phyloP scores from a whole-genome alignment of 2,329 filamentous ascomycete species.

The Penicillium sp. region DNA sequence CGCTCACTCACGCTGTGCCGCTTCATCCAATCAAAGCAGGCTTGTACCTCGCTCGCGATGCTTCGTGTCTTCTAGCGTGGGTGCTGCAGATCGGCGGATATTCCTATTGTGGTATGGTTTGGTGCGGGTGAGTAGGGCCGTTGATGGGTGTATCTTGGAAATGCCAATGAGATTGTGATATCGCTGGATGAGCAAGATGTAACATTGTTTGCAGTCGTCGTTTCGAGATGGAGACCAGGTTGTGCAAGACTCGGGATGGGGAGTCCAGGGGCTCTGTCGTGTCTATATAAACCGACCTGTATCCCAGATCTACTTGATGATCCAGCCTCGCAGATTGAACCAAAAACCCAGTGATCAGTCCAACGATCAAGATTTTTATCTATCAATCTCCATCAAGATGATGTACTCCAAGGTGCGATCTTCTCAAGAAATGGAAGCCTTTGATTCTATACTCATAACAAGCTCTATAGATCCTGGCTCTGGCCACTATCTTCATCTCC shows the following conservation, averaged over 20 bases:
- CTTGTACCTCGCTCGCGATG: constrained; percentile 8
- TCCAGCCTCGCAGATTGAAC: neutral
- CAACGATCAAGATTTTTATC: neutral
- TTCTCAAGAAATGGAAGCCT: neutral
- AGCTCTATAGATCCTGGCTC: constrained; percentile 22
- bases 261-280: neutral
- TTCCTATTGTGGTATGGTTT: constrained; percentile 20
- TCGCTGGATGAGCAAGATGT: constrained; percentile 13
- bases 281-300: constrained; percentile 13
- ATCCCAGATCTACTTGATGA: neutral
- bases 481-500: constrained; percentile 30
- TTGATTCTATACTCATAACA: neutral
- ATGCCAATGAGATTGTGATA: constrained; percentile 7
- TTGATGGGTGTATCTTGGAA: neutral
- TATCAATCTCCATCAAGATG: constrained; percentile 23
- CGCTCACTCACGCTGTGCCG: constrained; percentile 23
- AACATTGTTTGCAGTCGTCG: constrained; percentile 18
- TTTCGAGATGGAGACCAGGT: neutral
- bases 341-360: neutral
- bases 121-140: neutral
- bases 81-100: constrained; percentile 21
- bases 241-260: neutral
- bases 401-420: constrained; percentile 31
- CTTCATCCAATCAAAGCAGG: constrained; percentile 9
- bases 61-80: neutral